These are phyloP conservation scores for Chlorella ohadii DNA, from an alignment of 139 green algal species.

Conservation along the genomic window DNA sequence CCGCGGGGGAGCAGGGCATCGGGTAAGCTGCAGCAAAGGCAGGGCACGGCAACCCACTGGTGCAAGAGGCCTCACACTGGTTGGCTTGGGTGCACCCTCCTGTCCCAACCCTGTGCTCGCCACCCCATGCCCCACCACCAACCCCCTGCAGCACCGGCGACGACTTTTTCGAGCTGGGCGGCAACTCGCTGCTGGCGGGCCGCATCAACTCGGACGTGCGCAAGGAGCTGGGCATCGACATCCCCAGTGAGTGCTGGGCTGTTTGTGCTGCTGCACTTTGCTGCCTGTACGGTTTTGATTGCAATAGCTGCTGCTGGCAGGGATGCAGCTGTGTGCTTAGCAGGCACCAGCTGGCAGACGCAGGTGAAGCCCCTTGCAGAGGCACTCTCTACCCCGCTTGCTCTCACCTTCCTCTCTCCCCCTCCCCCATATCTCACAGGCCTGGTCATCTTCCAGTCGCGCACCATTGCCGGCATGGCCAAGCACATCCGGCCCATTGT, in stretches of 20 bases:
- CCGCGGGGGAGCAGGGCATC: background rate
- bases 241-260: background rate
- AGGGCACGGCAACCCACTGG: no score
- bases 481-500: background rate
- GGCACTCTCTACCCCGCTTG: background rate
- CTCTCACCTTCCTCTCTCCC: no score
- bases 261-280: no score
- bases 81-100: no score
- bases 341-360: no score
- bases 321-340: no score
- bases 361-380: no score
- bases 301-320: no score
- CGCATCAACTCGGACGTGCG: conserved; percentile 12
- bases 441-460: conserved; percentile 31
- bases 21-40: background rate
- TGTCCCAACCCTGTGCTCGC: no score
- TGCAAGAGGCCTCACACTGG: no score
- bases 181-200: conserved; percentile 38
- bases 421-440: background rate
- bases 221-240: background rate
- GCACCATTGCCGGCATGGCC: conserved; percentile 32
- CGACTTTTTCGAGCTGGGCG: conserved; percentile 50
- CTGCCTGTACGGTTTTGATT: no score
- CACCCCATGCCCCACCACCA: background rate
- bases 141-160: background rate